Conservation (phyloP, 176 grass and related monocot genomes). For the Bonia amplexicaulis region DNA sequence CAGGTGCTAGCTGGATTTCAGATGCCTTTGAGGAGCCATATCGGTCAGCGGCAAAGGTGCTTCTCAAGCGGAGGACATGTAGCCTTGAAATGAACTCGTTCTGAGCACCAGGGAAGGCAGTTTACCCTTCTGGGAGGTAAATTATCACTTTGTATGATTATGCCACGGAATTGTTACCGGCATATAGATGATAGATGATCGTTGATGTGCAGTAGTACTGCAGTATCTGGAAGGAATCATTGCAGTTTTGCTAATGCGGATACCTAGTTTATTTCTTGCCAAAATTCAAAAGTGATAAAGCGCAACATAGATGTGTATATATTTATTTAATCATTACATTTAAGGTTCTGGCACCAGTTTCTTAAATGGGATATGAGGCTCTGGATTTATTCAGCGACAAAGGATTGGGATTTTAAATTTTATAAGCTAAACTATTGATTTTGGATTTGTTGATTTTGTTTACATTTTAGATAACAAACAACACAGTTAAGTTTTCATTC, state of each 20-base stretch:
- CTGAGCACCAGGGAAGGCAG: slow-evolving; percentile 26
- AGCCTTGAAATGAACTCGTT: slow-evolving; percentile 96
- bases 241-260: not conserved
- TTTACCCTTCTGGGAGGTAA: slow-evolving; percentile 32
- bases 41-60: slow-evolving; percentile 46
- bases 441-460: not conserved
- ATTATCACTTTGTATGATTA: slow-evolving; percentile 7
- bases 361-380: not conserved
- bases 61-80: slow-evolving; percentile 60
- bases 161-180: not conserved
- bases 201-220: not conserved
- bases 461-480: not conserved
- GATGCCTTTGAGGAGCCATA: slow-evolving; percentile 89
- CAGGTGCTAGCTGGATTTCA: slow-evolving; percentile 54
- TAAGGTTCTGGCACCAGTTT: not conserved
- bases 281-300: slow-evolving; percentile 2
- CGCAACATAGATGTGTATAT: not conserved
- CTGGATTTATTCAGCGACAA: not conserved
- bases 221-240: not conserved
- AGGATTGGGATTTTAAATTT: not conserved
- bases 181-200: not conserved
- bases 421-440: not conserved
- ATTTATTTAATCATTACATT: not conserved
- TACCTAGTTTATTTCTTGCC: not conserved
- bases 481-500: not conserved